phyloP scores from a whole-genome alignment of 805 yeast species.

The Candida berthetii region DNA sequence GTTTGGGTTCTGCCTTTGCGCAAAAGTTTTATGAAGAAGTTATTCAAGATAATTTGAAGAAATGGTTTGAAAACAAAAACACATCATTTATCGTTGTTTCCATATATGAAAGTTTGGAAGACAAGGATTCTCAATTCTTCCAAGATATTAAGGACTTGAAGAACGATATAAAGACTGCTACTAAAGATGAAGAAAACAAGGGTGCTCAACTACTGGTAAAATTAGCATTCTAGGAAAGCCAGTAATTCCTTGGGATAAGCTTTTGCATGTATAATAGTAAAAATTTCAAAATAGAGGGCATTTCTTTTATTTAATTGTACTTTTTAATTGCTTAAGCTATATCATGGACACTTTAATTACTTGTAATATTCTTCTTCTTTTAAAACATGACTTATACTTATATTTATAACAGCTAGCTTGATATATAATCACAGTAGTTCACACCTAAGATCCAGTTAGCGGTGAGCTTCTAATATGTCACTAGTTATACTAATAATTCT shows the following conservation, averaged over 20 bases:
- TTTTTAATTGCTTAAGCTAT: too few species aligned
- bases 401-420: too few species aligned
- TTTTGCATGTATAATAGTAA: neutral
- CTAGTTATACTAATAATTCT: too few species aligned
- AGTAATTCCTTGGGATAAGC: too few species aligned
- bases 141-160: constrained; percentile 47
- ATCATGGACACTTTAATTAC: too few species aligned
- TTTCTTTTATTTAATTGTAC: too few species aligned
- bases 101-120: constrained; percentile 58
- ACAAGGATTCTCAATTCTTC: constrained; percentile 39
- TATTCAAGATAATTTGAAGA: constrained; percentile 44
- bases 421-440: too few species aligned
- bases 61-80: constrained; percentile 64
- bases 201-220: constrained; percentile 53
- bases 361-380: neutral
- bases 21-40: constrained; percentile 43
- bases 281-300: too few species aligned
- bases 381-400: neutral
- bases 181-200: constrained; percentile 45
- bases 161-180: constrained; percentile 35
- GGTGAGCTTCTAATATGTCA: too few species aligned
- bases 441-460: too few species aligned
- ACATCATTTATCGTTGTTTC: constrained; percentile 83
- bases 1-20: constrained; percentile 57
- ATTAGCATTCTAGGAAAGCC: constrained; percentile 15